Conservation (phyloP, 2,329 filamentous ascomycete genomes). For the Thermoascus crustaceus region DNA sequence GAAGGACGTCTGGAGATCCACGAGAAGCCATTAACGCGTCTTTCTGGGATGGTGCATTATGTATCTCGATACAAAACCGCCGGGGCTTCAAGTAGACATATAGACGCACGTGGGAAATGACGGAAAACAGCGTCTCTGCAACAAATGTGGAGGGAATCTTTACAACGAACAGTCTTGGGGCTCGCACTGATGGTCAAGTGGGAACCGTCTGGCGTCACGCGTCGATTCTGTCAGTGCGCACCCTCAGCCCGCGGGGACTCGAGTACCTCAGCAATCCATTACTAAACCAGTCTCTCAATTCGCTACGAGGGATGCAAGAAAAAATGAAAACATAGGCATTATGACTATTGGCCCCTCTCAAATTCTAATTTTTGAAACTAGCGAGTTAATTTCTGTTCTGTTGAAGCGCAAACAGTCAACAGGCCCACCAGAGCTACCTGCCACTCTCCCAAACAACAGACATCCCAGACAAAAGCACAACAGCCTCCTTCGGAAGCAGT, state of each 20-base stretch:
- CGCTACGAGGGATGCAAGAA: neutral
- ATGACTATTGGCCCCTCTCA: neutral
- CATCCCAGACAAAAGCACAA: too few species aligned
- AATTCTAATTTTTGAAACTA: neutral
- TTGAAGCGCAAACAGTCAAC: neutral
- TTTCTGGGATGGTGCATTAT: constrained; percentile 17
- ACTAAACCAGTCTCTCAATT: too few species aligned
- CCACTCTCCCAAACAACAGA: too few species aligned
- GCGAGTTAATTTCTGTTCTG: neutral
- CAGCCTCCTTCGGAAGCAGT: too few species aligned
- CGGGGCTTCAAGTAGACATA: too few species aligned
- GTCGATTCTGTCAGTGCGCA: too few species aligned
- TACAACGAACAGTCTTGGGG: constrained; percentile 3
- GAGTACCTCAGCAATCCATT: too few species aligned
- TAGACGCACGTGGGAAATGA: too few species aligned
- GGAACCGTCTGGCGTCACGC: constrained; percentile 7
- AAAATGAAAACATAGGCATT: neutral
- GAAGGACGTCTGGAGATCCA: constrained; percentile 21
- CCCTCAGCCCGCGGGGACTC: too few species aligned
- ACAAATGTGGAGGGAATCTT: too few species aligned
- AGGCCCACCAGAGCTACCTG: neutral
- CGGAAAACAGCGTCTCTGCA: too few species aligned
- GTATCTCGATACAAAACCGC: too few species aligned
- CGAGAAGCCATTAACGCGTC: constrained; percentile 31
- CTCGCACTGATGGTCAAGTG: constrained; percentile 1